Conservation (phyloP, 2,329 filamentous ascomycete genomes). For the Stylonectria norvegica region DNA sequence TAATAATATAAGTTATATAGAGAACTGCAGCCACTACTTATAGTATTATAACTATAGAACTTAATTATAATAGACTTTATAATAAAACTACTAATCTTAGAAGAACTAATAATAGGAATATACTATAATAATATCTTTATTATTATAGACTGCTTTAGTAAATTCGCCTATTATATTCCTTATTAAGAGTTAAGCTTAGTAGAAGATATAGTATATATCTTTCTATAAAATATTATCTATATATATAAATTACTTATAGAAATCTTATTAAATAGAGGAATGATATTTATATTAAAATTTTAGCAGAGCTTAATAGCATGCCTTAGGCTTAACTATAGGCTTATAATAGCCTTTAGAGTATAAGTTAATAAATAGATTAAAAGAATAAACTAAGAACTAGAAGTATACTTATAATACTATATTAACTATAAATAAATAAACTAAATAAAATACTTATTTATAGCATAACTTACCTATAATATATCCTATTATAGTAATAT, state of each 20-base stretch:
- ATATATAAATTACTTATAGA: conserved; percentile 2
- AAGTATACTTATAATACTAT: conserved; percentile 7
- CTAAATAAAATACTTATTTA: conserved; percentile 3
- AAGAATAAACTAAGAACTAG: conserved; percentile 1
- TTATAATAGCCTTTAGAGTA: too few species aligned
- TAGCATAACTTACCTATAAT: conserved; percentile 6
- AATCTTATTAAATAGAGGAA: not conserved
- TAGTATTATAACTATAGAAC: too few species aligned
- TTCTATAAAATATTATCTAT: conserved; percentile 6
- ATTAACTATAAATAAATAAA: conserved; percentile 6
- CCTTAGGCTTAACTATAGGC: not conserved
- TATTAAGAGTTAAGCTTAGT: too few species aligned
- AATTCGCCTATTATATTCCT: conserved; percentile 7
- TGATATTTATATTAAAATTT: not conserved
- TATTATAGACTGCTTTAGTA: conserved; percentile 6
- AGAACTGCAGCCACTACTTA: conserved; percentile 10
- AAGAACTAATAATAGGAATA: conserved; percentile 5
- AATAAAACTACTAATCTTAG: too few species aligned
- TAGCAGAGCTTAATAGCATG: not conserved
- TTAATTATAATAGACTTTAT: too few species aligned
- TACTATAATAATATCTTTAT: conserved; percentile 11
- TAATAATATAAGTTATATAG: conserved; percentile 2
- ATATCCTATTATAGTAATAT: not conserved
- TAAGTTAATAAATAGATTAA: too few species aligned
- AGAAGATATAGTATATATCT: conserved; percentile 3